Base-by-base conservation (phyloP, 495 filamentous ascomycete species). In the Trichoderma asperelloides region DNA sequence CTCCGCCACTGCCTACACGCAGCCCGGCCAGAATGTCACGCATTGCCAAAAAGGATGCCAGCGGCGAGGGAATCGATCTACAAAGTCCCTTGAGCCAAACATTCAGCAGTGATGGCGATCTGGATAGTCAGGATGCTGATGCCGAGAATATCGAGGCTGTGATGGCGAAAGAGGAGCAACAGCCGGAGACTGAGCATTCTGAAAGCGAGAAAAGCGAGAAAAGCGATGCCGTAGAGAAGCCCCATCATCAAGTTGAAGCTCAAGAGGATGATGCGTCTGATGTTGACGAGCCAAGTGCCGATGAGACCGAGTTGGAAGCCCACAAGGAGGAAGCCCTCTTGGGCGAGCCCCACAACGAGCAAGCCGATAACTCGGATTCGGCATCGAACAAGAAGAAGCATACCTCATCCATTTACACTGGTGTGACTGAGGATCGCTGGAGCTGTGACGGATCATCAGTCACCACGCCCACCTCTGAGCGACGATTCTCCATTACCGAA, bases 1-100 rank as follows among this genome's bases (percentile, higher is more conserved):
- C 88, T 8, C 89, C 90, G 15, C 78, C 87, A 2, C 80, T 91
- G 23, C 89, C 89, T 4, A 79, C 82, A 4, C 79, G 87, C 39
- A 88, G 84, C 68, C 87, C 89, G 13, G 81, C 80, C 8, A 75
- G 81, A 62, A 64, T 71, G 12, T 83, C 81, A 12, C 69, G 77
- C 23, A 77, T 71, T 62, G 78, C 76, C 68, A 80, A 74, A 2
- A 65, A 45, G 64, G 74, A 67, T 65, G 75, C 77, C 2, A 71
- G 64, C 30, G 73, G 71, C 49, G 77, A 77, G 28, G 70, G 12
- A 41, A 18, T 76, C 3, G 71, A 72, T 5, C 66, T 69, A 7
- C 66, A 65, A 39, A 78, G 75, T 62, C 76, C 77, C 8, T 65
- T 75, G 8, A 68, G 74, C 16, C 72, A 69, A 65, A 76, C 73